Percentiles rank a stretch among this genome's conserved stretches.
phyloP scores from a whole-genome alignment of 352 stramenopile species.

The Pythium pectinolyticum region DNA sequence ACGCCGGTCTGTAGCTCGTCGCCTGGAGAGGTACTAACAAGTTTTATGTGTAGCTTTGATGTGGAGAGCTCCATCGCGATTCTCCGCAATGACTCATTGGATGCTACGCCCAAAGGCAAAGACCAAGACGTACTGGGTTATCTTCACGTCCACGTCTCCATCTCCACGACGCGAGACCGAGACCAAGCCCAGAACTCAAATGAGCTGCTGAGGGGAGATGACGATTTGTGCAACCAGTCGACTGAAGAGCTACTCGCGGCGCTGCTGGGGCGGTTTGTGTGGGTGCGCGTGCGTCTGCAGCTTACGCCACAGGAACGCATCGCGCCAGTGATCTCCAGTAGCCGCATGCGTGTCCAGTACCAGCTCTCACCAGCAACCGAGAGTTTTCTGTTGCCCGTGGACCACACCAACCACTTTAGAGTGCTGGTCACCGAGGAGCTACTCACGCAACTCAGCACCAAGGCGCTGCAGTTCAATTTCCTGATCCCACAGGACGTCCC shows the following conservation, averaged over 20 bases:
- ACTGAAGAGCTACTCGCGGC: conserved; percentile 31
- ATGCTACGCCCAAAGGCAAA: neutral
- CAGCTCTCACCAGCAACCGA: conserved; percentile 52
- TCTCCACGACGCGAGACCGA: conserved; percentile 17
- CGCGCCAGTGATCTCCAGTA: neutral
- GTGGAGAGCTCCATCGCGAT: conserved; percentile 45
- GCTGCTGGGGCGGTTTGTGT: conserved; percentile 50
- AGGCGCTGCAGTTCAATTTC: conserved; percentile 47
- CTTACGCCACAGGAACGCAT: conserved; percentile 3
- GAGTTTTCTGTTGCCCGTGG: conserved; percentile 47
- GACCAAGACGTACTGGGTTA: conserved; percentile 21
- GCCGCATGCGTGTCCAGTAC: conserved; percentile 44
- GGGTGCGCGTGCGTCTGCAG: conserved; percentile 53
- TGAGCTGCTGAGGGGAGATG: neutral
- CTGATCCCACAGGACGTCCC: conserved; percentile 24
- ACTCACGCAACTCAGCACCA: conserved; percentile 37
- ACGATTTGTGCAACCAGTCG: conserved; percentile 15
- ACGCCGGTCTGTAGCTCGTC: neutral
- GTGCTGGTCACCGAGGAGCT: conserved; percentile 61
- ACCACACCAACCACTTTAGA: conserved; percentile 60
- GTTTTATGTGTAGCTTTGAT: conserved; percentile 54
- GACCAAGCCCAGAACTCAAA: neutral
- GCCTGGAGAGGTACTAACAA: too few species aligned
- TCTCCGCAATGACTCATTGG: conserved; percentile 1
- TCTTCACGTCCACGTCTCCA: conserved; percentile 48